Evolutionary conservation across 768 basidiomycete genomes (phyloP).

Genomic region (Fibroporia radiculosa): DNA sequence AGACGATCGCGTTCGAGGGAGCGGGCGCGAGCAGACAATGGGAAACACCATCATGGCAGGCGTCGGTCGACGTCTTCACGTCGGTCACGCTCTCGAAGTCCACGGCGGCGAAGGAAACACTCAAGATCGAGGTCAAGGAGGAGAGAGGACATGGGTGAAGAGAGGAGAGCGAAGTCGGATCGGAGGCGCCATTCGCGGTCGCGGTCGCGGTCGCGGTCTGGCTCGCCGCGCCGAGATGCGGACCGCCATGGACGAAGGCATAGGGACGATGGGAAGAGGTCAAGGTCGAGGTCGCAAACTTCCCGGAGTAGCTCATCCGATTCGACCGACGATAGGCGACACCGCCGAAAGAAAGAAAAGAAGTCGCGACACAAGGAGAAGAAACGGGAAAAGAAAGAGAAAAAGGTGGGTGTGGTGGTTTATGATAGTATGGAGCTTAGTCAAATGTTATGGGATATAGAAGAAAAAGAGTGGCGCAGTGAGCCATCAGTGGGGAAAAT

Average conservation of each 20-base stretch:
- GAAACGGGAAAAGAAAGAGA: no score
- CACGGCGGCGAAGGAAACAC: not conserved
- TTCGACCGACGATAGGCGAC: slow-evolving; percentile 17
- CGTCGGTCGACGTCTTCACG: not conserved
- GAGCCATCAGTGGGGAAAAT: slow-evolving; percentile 81
- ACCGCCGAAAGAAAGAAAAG: slow-evolving; percentile 37
- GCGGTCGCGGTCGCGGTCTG: slow-evolving; percentile 7
- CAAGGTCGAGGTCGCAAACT: slow-evolving; percentile 32
- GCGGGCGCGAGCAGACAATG: not conserved
- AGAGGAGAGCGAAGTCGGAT: no score
- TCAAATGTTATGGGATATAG: slow-evolving; percentile 27
- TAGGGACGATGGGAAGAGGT: slow-evolving; percentile 25
- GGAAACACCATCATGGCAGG: not conserved
- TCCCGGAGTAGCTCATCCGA: slow-evolving; percentile 27
- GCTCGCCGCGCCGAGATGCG: slow-evolving; percentile 6
- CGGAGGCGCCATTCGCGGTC: not conserved
- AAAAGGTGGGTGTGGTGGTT: slow-evolving; percentile 37
- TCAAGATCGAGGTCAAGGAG: not conserved
- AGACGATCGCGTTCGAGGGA: not conserved
- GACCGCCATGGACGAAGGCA: slow-evolving; percentile 9
- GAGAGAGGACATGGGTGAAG: not conserved
- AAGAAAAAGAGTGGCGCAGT: slow-evolving; percentile 50
- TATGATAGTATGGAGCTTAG: not conserved
- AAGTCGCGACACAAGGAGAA: slow-evolving; percentile 55
- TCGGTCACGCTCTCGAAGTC: not conserved